phyloP scores from a whole-genome alignment of 1,139 yeast genomes.

The Pichia sp. region DNA sequence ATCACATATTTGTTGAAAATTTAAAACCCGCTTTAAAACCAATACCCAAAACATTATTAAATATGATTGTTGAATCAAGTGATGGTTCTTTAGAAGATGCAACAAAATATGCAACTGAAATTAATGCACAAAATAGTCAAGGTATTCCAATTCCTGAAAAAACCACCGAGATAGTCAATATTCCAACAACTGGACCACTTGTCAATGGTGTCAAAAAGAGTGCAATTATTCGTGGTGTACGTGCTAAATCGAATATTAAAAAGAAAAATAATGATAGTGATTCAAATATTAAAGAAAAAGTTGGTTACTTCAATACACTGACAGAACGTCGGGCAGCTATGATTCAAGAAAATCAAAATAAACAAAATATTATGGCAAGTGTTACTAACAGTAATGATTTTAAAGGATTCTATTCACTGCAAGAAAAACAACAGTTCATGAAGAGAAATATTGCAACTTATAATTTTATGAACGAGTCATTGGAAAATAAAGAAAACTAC shows the following conservation, averaged over 20 bases:
- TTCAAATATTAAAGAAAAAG: neutral
- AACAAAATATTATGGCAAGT: constrained; percentile 1
- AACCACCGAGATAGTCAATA: constrained; percentile 55
- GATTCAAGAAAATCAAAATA: neutral
- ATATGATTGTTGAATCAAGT: constrained; percentile 59
- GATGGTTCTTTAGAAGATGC: constrained; percentile 65
- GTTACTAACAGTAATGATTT: neutral
- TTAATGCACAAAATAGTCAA: constrained; percentile 56
- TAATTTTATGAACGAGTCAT: neutral
- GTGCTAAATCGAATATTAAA: constrained; percentile 18
- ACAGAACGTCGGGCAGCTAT: constrained; percentile 5
- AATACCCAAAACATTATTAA: constrained; percentile 33
- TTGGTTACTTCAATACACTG: constrained; percentile 1
- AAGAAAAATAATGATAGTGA: neutral
- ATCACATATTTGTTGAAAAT: constrained; percentile 25
- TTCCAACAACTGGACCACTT: constrained; percentile 49
- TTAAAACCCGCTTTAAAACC: constrained; percentile 38
- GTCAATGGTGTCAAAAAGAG: constrained; percentile 36
- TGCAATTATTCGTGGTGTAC: constrained; percentile 49
- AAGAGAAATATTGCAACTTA: constrained; percentile 3
- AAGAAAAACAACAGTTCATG: constrained; percentile 11
- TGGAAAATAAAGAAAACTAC: neutral
- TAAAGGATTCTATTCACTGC: constrained; percentile 14
- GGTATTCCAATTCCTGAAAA: constrained; percentile 61
- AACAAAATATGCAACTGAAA: constrained; percentile 68